phyloP scores from a whole-genome alignment of 192 early-diverging fungal genomes.

The Coemansia sp. region DNA sequence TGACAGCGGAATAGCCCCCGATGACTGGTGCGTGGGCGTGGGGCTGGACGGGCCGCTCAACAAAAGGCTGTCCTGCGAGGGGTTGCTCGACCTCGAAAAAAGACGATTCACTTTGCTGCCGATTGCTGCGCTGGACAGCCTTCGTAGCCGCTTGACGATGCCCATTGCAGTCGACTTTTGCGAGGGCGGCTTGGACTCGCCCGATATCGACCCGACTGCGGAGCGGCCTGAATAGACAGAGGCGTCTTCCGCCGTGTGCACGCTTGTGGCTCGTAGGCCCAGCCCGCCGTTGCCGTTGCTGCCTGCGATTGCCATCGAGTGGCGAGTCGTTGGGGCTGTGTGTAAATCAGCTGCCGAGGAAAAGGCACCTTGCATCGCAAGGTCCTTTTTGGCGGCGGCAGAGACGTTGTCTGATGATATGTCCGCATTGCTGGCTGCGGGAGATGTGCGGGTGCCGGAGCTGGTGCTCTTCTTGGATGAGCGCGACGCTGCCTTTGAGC shows the following conservation, averaged over 20 bases:
- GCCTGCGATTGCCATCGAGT: conserved; percentile 3
- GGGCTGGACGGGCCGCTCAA: conserved; percentile 1
- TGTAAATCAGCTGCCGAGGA: conserved; percentile 7
- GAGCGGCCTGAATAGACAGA: conserved; percentile 35
- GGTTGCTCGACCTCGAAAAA: conserved; percentile 34
- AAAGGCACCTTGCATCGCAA: no score
- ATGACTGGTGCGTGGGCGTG: conserved; percentile 8
- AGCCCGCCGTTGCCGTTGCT: conserved; percentile 19
- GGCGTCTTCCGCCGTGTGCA: conserved; percentile 29
- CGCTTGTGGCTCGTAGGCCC: conserved; percentile 32
- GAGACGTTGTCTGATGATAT: no score
- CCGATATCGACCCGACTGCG: conserved; percentile 23
- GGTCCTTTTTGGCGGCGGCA: no score
- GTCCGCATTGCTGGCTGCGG: no score
- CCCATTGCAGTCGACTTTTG: conserved; percentile 41
- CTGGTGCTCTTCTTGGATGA: no score
- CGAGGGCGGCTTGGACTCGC: conserved; percentile 40
- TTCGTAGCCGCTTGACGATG: conserved; percentile 39
- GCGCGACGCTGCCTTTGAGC: no score
- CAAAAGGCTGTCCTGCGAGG: conserved; percentile 42
- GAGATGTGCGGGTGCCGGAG: no score
- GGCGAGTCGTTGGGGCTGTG: conserved; percentile 25
- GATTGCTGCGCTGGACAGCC: conserved; percentile 44
- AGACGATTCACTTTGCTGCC: conserved; percentile 47
- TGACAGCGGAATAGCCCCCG: background rate